Evolutionary conservation across 2,329 filamentous ascomycete species (phyloP).

Genomic region (Sarocladium kiliense): DNA sequence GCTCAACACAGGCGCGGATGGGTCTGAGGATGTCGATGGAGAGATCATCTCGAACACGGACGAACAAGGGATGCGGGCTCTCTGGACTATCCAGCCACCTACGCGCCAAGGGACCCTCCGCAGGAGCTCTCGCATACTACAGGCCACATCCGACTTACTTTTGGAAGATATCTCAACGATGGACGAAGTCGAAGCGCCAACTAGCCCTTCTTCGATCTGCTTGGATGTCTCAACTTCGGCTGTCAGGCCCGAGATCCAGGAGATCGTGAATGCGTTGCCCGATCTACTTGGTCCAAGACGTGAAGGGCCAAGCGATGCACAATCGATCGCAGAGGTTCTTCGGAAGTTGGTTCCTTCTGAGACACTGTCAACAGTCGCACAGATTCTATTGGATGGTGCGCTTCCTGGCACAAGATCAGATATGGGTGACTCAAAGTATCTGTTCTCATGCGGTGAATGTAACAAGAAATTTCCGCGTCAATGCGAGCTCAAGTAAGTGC

Average conservation of each 20-base stretch:
- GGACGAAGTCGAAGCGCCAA: background rate
- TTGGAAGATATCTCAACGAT: background rate
- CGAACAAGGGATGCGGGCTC: background rate
- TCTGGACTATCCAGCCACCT: background rate
- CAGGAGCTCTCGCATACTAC: background rate
- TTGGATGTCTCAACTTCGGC: background rate
- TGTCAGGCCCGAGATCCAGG: background rate
- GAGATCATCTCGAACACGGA: too few species aligned
- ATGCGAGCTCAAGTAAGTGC: slow-evolving; percentile 53
- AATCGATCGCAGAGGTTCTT: background rate
- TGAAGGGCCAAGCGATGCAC: background rate
- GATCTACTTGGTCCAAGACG: background rate
- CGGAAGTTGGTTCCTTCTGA: background rate
- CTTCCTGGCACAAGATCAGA: slow-evolving; percentile 8
- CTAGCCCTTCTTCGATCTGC: background rate
- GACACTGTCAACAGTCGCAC: background rate
- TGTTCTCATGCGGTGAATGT: slow-evolving; percentile 33
- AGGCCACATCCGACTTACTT: too few species aligned
- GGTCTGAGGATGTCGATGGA: too few species aligned
- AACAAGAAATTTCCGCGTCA: slow-evolving; percentile 40
- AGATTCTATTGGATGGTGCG: background rate
- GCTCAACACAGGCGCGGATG: too few species aligned
- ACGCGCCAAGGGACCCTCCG: background rate
- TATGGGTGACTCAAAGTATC: slow-evolving; percentile 14
- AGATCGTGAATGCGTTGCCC: background rate